Evolutionary conservation across 106 monocot genomes (phyloP).

Genomic region (Triglochin maritima): DNA sequence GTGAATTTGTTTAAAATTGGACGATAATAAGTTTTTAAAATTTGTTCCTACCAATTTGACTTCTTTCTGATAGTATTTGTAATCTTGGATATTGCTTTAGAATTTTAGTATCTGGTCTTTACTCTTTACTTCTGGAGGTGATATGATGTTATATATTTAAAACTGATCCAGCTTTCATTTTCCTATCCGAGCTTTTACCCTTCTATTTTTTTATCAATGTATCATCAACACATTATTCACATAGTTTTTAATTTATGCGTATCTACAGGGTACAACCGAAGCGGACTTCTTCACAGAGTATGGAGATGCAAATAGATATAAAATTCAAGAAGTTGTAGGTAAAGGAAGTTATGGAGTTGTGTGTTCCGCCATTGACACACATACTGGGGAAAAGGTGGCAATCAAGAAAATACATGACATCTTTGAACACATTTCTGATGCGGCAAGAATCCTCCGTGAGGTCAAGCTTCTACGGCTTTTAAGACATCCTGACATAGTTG

Average conservation of each 20-base stretch:
- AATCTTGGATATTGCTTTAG: too few relatives aligned
- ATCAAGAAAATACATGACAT: conserved; percentile 81
- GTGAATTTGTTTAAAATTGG: too few relatives aligned
- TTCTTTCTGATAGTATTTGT: too few relatives aligned
- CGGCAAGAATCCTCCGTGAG: conserved; percentile 61
- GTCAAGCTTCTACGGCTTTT: conserved; percentile 70
- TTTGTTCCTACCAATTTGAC: too few relatives aligned
- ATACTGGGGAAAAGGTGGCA: conserved; percentile 71
- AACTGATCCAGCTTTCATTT: too few relatives aligned
- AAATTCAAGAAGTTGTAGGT: conserved; percentile 68
- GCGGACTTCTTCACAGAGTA: conserved; percentile 67
- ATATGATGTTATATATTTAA: too few relatives aligned
- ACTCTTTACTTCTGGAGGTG: too few relatives aligned
- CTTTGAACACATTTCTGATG: conserved; percentile 78
- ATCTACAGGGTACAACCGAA: conserved; percentile 21
- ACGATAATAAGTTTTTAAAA: too few relatives aligned
- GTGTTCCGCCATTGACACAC: conserved; percentile 62
- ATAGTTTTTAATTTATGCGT: neutral
- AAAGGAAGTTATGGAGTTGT: conserved; percentile 86
- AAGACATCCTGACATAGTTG: conserved; percentile 72
- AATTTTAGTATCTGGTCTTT: too few relatives aligned
- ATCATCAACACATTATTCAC: too few relatives aligned
- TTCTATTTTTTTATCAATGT: too few relatives aligned
- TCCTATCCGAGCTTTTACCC: too few relatives aligned
- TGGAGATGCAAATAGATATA: conserved; percentile 72